Evolutionary conservation across 1,139 yeast genomes (phyloP).

Genomic region (Zygosaccharomyces pseudobailii): DNA sequence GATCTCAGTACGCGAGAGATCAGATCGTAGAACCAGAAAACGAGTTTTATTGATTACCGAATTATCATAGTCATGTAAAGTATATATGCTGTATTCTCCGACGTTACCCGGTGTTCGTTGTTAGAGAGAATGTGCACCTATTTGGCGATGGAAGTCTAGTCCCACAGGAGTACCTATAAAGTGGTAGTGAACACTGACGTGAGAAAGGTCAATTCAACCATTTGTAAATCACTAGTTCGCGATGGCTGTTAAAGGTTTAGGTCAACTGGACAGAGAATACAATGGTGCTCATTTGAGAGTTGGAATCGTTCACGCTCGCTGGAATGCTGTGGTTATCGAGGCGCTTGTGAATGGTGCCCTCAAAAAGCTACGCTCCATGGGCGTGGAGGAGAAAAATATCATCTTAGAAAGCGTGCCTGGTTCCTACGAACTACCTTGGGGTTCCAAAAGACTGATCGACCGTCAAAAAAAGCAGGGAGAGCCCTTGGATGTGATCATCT

Average conservation of each 20-base stretch:
- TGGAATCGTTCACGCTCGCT: conserved; percentile 91
- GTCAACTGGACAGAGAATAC: conserved; percentile 63
- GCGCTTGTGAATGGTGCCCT: conserved; percentile 78
- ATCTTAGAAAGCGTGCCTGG: conserved; percentile 87
- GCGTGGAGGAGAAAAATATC: conserved; percentile 74
- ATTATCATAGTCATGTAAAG: conserved; percentile 1
- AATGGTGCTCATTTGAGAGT: conserved; percentile 65
- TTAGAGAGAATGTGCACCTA: not conserved
- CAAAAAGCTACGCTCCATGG: conserved; percentile 51
- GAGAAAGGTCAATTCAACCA: too few species aligned
- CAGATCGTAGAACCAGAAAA: conserved; percentile 59
- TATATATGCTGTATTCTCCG: conserved; percentile 1
- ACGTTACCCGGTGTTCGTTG: conserved; percentile 1
- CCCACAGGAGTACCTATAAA: too few species aligned
- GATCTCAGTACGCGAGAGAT: conserved; percentile 81
- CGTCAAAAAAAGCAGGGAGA: conserved; percentile 43
- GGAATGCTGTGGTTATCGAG: conserved; percentile 78
- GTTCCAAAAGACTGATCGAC: conserved; percentile 52
- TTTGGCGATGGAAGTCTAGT: not conserved
- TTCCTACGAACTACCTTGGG: conserved; percentile 87
- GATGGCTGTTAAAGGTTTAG: conserved; percentile 82
- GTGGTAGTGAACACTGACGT: too few species aligned
- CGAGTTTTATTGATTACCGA: conserved; percentile 47
- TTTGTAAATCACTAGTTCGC: conserved; percentile 6
- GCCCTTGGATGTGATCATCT: conserved; percentile 79